Evolutionary conservation across 1,284 basidiomycete genomes (phyloP), one percentile per base, ranked within the genome.

Genomic region (Albatrellus sp.): DNA sequence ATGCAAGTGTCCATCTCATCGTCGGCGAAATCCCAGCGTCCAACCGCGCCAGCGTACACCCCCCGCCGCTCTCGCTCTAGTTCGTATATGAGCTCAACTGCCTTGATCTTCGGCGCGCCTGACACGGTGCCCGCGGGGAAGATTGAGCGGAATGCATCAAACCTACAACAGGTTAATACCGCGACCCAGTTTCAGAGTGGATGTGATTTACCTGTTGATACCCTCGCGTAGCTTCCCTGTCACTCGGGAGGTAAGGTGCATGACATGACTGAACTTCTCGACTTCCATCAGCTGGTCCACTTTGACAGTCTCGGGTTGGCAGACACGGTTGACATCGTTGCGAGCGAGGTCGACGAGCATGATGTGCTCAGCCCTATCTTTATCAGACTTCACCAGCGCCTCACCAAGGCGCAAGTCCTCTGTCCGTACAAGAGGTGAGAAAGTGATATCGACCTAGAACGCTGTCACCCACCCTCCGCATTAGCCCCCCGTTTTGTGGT

Each of bases 51-150:
- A 5, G 93, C 96, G 56, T 99, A 99, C 6, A 98, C 86, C 19
- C 94, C 94, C 32, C 96, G 75, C 40, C 82, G 78, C 62, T 98
- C 91, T 58, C 83, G 72, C 61, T 98, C 96, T 38, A 98, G 67
- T 14, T 80, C 80, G 11, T 81, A 82, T 34, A 99, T 71, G 31
- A 99, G 80, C 61, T 98, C 91, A 54, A 99, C 91, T 1, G 96
- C 96, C 60, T 96, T 94, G 64, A 99, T 92, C 66, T 99, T 99
- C 1, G 96, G 96, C 28, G 96, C 96, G 12, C 96, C 96, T 0
- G 91, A 96, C n/a, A 99, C 94, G 2, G 96, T 99, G 1, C 96
- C 96, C 5, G 96, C 94, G 0, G 96, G 96, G 70, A 99, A 98
- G 55, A 99, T 98, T 37, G 93, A 98, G 17, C 96, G 81, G 71